These are phyloP conservation scores for Xylaria grammica DNA, from an alignment of 495 filamentous ascomycete species.

Conservation along the genomic window DNA sequence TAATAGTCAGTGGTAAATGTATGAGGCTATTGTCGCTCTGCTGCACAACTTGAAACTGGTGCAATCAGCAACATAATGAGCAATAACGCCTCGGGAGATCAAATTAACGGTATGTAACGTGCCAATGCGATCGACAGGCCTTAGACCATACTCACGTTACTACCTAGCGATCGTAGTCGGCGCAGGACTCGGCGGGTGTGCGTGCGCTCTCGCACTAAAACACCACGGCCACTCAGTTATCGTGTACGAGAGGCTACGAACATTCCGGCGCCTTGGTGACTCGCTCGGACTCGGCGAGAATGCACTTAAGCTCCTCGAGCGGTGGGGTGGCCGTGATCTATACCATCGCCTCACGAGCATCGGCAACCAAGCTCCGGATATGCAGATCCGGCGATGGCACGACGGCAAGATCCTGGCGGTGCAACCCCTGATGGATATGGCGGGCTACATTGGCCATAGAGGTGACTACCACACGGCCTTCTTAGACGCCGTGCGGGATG, in stretches of 20 bases:
- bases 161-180: slow-evolving; percentile 55
- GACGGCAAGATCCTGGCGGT: slow-evolving; percentile 58
- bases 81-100: not conserved
- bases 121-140: not conserved
- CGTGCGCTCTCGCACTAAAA: slow-evolving; percentile 56
- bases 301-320: slow-evolving; percentile 53
- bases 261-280: slow-evolving; percentile 58
- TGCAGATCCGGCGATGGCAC: slow-evolving; percentile 58
- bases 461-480: slow-evolving; percentile 60
- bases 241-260: slow-evolving; percentile 55
- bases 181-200: slow-evolving; percentile 61
- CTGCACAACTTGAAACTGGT: not conserved
- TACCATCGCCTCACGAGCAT: slow-evolving; percentile 51
- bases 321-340: slow-evolving; percentile 52
- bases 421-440: slow-evolving; percentile 64
- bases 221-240: slow-evolving; percentile 56
- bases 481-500: slow-evolving; percentile 51
- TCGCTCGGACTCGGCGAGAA: slow-evolving; percentile 58
- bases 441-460: slow-evolving; percentile 58
- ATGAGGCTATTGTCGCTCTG: not conserved
- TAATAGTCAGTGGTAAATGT: too few relatives aligned
- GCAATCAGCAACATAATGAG: not conserved
- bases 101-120: slow-evolving; percentile 3
- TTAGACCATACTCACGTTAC: not conserved
- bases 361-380: slow-evolving; percentile 58